phyloP scores from a whole-genome alignment of 768 basidiomycete species.

The Candolleomyces aberdarensis region DNA sequence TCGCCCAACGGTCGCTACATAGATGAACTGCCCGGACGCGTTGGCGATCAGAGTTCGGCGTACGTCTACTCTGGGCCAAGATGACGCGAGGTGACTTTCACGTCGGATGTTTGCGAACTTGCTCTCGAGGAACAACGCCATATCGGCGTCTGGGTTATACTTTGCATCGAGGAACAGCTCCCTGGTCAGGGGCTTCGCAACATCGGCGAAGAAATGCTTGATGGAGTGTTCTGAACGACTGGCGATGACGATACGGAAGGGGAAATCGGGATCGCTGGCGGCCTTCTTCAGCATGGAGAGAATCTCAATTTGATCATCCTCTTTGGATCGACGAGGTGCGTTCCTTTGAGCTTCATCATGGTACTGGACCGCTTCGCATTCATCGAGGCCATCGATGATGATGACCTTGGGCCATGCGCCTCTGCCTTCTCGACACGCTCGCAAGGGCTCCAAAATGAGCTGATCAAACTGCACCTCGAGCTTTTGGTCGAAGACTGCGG shows the following conservation, averaged over 20 bases:
- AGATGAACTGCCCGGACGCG: slow-evolving; percentile 16
- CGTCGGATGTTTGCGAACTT: neutral
- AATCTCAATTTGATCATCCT: neutral
- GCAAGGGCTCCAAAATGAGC: neutral
- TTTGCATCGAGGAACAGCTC: slow-evolving; percentile 1
- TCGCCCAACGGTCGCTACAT: slow-evolving; percentile 12
- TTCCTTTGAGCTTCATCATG: neutral
- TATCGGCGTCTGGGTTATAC: slow-evolving; percentile 4
- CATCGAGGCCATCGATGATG: neutral
- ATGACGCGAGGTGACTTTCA: neutral
- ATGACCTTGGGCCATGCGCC: neutral
- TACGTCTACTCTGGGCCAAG: slow-evolving; percentile 1
- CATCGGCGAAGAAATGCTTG: neutral
- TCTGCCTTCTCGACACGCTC: neutral
- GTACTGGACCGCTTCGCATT: neutral
- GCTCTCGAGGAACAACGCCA: neutral
- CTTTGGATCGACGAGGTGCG: neutral
- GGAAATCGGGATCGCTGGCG: neutral
- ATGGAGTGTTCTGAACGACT: neutral
- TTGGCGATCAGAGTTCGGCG: neutral
- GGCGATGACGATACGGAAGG: neutral
- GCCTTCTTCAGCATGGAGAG: neutral
- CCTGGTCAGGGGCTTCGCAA: neutral
- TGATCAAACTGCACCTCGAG: neutral
- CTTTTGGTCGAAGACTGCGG: neutral